These are phyloP conservation scores for Leccinum broughii DNA, from an alignment of 768 basidiomycete species.

Conservation along the genomic window DNA sequence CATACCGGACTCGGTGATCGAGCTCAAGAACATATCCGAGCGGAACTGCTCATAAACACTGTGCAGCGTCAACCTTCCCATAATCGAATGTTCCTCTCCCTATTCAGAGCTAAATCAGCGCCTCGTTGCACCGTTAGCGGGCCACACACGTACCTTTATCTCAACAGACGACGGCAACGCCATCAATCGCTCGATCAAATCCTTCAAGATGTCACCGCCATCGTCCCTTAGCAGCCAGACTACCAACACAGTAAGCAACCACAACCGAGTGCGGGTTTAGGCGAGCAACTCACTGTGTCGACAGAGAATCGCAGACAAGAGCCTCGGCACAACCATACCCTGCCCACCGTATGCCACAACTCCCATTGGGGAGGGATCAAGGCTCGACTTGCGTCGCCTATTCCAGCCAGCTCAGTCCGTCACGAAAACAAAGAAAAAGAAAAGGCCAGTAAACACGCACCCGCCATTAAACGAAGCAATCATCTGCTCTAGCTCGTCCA, in stretches of 20 bases:
- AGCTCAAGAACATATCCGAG: constrained; percentile 87
- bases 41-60: constrained; percentile 77
- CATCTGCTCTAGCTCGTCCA: constrained; percentile 60
- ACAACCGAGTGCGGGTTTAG: not conserved
- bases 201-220: constrained; percentile 49
- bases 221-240: constrained; percentile 71
- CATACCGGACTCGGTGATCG: constrained; percentile 88
- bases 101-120: constrained; percentile 28
- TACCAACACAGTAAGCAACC: constrained; percentile 24
- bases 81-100: constrained; percentile 74
- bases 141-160: constrained; percentile 49
- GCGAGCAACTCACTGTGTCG: constrained; percentile 58
- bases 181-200: constrained; percentile 57
- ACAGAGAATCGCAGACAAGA: constrained; percentile 61
- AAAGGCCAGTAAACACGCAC: constrained; percentile 33
- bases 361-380: constrained; percentile 31
- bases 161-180: constrained; percentile 55
- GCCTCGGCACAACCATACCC: constrained; percentile 58
- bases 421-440: not conserved
- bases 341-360: constrained; percentile 28
- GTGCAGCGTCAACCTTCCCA: constrained; percentile 78
- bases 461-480: constrained; percentile 56
- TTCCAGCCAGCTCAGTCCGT: not conserved
- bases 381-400: constrained; percentile 48
- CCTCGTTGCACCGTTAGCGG: not conserved